phyloP scores from a whole-genome alignment of 768 basidiomycete species.

The Kwoniella dejecticola region DNA sequence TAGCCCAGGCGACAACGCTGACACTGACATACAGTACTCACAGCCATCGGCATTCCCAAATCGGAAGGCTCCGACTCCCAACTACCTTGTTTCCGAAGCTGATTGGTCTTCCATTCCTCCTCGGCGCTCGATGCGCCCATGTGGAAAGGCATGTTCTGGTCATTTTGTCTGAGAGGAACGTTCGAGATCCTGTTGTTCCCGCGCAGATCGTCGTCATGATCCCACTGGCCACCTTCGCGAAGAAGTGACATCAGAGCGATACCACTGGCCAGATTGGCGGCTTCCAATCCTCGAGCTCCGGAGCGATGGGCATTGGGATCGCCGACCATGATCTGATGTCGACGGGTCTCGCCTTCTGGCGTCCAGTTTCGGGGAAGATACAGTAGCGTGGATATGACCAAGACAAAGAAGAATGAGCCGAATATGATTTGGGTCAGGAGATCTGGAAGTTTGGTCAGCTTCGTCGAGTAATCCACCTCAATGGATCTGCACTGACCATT shows the following conservation, averaged over 20 bases:
- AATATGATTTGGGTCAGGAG: constrained; percentile 25
- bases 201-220: constrained; percentile 32
- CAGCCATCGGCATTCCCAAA: constrained; percentile 10
- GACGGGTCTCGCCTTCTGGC: background rate
- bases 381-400: constrained; percentile 30
- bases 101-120: constrained; percentile 6
- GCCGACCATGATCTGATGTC: constrained; percentile 33
- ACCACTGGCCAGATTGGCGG: constrained; percentile 19
- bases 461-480: background rate
- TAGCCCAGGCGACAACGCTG: background rate
- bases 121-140: background rate
- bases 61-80: background rate
- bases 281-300: background rate
- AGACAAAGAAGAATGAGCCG: constrained; percentile 31
- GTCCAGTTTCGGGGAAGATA: constrained; percentile 35
- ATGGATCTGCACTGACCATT: constrained; percentile 1
- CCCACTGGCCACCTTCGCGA: constrained; percentile 46
- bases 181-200: background rate
- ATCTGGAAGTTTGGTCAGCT: constrained; percentile 10
- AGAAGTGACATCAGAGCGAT: constrained; percentile 40
- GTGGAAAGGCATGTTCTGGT: background rate
- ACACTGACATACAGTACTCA: background rate
- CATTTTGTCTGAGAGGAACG: background rate
- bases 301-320: constrained; percentile 4
- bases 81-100: background rate